Evolutionary conservation across 805 yeast species (phyloP), one percentile per base, ranked within the genome.

Genomic region (Debaryomyces castellii): DNA sequence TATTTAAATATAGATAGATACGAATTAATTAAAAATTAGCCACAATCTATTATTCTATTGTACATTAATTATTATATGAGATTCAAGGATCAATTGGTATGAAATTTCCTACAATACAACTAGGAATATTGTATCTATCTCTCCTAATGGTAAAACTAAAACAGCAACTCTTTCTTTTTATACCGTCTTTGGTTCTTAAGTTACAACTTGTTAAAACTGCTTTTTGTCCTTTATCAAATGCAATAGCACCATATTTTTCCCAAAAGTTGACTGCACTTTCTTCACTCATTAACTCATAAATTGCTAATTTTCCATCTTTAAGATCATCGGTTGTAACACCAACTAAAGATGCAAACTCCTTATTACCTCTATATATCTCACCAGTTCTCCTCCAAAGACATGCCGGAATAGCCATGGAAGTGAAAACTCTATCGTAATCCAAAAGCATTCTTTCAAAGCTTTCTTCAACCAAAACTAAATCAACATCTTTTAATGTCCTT

Each of bases 371-470:
- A 57, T 89, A 92, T 3, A 92, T 92, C 54, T 92, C 98, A 2
- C 98, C 98, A 0, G 98, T 91, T 55, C 98, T 83, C 61, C 98
- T 73, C 97, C 98, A 92, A 23, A 92, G 73, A 67, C 98, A 92
- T 1, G 97, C 97, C 1, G 98, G 98, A 49, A 92, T 89, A 5
- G 97, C 96, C 96, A 92, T 90, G 3, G 96, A 86, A 0, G 97
- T 90, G 68, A 92, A 92, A 3, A 92, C 97, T 28, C 98, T 76
- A 62, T 92, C 98, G 59, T 92, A 90, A 55, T 92, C 96, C 43
- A 92, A 70, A 38, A 92, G 67, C 96, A 92, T 88, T 51, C 97
- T 75, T 67, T 92, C 98, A 60, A 92, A 92, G 45, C 86, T 85
- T 64, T 92, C 98, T 57, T 92, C 98, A 3, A 92, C 97, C 28